phyloP scores from a whole-genome alignment of 2,329 filamentous ascomycete species.

The Colletotrichum sp. region DNA sequence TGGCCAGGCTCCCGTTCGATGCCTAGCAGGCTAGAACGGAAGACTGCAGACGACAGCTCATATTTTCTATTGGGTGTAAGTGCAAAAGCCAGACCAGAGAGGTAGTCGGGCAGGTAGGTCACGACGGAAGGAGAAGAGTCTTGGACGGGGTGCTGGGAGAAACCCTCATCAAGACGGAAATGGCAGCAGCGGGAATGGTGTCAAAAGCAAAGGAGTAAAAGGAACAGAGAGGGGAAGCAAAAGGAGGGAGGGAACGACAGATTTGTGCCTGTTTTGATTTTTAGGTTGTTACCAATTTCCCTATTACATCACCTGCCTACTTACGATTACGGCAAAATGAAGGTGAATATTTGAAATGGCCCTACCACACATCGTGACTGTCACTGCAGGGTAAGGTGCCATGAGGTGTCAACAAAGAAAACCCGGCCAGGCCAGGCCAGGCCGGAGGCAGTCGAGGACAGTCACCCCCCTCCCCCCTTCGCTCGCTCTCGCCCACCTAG shows the following conservation, averaged over 20 bases:
- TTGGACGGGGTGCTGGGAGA: not conserved
- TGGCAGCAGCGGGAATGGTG: not conserved
- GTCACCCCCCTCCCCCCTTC: not conserved
- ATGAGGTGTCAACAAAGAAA: not conserved
- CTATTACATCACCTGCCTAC: not conserved
- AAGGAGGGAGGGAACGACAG: not conserved
- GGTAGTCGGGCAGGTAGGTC: not conserved
- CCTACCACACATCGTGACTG: not conserved
- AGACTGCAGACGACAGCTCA: conserved; percentile 7
- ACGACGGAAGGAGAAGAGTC: not conserved
- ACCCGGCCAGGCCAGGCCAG: not conserved
- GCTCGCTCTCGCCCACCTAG: not conserved
- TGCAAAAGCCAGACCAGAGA: not conserved
- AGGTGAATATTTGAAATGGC: not conserved
- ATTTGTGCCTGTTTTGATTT: not conserved
- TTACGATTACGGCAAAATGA: not conserved
- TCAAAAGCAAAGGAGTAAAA: not conserved
- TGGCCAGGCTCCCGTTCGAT: not conserved
- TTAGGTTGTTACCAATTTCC: not conserved
- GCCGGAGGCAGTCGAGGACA: not conserved
- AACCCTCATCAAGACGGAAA: not conserved
- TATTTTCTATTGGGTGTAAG: not conserved
- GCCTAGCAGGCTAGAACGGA: not conserved
- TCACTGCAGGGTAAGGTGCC: not conserved
- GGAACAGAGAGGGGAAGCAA: not conserved